These are phyloP conservation scores for Quercus mongolica DNA, from an alignment of 306 rosid species.

Conservation along the genomic window DNA sequence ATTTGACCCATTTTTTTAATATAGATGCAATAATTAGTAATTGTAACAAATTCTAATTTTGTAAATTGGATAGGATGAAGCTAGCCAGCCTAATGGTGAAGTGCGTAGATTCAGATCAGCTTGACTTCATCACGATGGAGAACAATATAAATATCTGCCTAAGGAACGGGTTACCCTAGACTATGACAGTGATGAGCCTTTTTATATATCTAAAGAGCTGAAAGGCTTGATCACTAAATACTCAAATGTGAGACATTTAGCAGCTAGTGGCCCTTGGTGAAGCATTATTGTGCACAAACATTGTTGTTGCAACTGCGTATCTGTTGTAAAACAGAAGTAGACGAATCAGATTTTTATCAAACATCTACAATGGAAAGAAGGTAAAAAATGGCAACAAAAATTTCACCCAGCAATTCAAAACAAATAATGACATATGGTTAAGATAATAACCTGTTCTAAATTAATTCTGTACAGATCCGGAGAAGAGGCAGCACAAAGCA, in stretches of 20 bases:
- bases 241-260: not conserved
- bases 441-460: conserved; percentile 69
- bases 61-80: not conserved
- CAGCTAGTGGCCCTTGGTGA: not conserved
- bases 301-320: not conserved
- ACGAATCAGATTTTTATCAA: not conserved
- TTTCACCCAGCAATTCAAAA: not conserved
- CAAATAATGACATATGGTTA: conserved; percentile 3
- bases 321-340: not conserved
- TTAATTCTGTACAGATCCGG: conserved; percentile 88
- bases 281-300: not conserved
- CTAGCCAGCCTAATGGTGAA: not conserved
- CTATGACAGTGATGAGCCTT: not conserved
- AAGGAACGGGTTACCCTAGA: not conserved
- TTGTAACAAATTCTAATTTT: not conserved
- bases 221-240: not conserved
- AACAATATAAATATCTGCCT: not conserved
- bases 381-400: not conserved
- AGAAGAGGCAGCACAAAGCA: conserved; percentile 97
- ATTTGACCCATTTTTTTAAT: not conserved
- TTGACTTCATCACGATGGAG: not conserved
- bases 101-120: not conserved
- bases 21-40: not conserved
- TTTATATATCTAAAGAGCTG: not conserved
- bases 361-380: not conserved